Percentiles rank a stretch among this genome's conserved stretches.
phyloP scores from a whole-genome alignment of 2,329 filamentous ascomycete genomes.

The Botryotinia narcissicola region DNA sequence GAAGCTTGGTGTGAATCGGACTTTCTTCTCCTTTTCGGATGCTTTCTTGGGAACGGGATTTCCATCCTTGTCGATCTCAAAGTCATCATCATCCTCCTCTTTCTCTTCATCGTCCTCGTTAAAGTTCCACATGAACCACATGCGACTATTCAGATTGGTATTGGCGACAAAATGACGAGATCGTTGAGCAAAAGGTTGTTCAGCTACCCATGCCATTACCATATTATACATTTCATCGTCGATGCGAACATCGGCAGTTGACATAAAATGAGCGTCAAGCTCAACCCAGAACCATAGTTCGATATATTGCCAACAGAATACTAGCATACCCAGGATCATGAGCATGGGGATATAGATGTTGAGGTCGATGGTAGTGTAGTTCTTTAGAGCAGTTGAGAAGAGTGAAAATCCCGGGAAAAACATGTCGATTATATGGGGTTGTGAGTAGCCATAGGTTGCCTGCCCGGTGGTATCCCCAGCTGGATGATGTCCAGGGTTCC shows the following conservation, averaged over 20 bases:
- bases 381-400: slow-evolving; percentile 51
- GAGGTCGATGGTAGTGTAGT: slow-evolving; percentile 60
- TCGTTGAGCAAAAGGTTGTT: slow-evolving; percentile 57
- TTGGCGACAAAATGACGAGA: slow-evolving; percentile 64
- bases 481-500: neutral
- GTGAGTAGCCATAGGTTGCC: slow-evolving; percentile 35
- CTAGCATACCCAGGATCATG: slow-evolving; percentile 48
- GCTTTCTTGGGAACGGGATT: slow-evolving; percentile 25
- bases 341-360: slow-evolving; percentile 61
- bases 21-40: slow-evolving; percentile 40
- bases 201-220: slow-evolving; percentile 66
- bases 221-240: slow-evolving; percentile 74
- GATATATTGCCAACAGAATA: slow-evolving; percentile 53
- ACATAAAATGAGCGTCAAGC: slow-evolving; percentile 58
- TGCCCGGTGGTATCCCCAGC: neutral
- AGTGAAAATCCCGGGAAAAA: slow-evolving; percentile 66
- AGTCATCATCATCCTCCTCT: slow-evolving; percentile 42
- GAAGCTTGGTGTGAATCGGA: slow-evolving; percentile 64
- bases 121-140: slow-evolving; percentile 47
- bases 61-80: slow-evolving; percentile 33
- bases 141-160: slow-evolving; percentile 55
- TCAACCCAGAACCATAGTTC: slow-evolving; percentile 48
- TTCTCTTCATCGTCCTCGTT: slow-evolving; percentile 48
- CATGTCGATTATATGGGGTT: slow-evolving; percentile 49
- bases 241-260: slow-evolving; percentile 61